These are phyloP conservation scores for Thermochaetoides thermophila DNA, from an alignment of 495 filamentous ascomycete genomes.

Conservation along the genomic window DNA sequence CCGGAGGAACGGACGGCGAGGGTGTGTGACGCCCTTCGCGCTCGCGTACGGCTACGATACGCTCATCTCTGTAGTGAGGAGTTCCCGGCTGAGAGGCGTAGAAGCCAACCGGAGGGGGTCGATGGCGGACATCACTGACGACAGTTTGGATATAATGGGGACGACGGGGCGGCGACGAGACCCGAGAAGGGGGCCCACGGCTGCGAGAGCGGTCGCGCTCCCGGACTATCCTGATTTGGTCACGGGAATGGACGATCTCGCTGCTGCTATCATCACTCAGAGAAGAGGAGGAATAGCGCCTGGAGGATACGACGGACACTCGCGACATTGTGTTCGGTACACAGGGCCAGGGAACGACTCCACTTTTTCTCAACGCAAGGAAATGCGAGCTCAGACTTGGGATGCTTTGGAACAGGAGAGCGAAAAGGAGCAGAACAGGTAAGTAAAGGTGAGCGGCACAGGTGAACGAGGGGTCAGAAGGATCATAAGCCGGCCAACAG, in stretches of 20 bases:
- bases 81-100: constrained; percentile 17
- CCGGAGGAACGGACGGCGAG: neutral
- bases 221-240: too few relatives aligned
- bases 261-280: too few relatives aligned
- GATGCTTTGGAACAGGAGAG: too few relatives aligned
- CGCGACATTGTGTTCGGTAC: too few relatives aligned
- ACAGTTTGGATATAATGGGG: constrained; percentile 28
- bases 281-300: too few relatives aligned
- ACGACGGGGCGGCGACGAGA: constrained; percentile 15
- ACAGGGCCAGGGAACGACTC: too few relatives aligned
- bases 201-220: constrained; percentile 8
- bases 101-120: constrained; percentile 19
- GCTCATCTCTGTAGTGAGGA: constrained; percentile 16
- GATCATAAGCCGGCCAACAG: constrained; percentile 15
- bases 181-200: constrained; percentile 12
- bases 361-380: too few relatives aligned
- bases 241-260: too few relatives aligned
- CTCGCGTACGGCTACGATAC: neutral
- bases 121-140: constrained; percentile 13
- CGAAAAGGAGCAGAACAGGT: constrained; percentile 2
- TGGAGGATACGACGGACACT: too few relatives aligned
- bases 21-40: neutral
- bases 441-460: constrained; percentile 3
- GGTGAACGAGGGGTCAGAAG: constrained; percentile 21
- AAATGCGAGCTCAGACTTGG: too few relatives aligned